A percentile compares a stretch with the other conserved stretches of the same genome.
These are phyloP conservation scores for Phytopythium vexans DNA, from an alignment of 352 stramenopile species.

Conservation along the genomic window DNA sequence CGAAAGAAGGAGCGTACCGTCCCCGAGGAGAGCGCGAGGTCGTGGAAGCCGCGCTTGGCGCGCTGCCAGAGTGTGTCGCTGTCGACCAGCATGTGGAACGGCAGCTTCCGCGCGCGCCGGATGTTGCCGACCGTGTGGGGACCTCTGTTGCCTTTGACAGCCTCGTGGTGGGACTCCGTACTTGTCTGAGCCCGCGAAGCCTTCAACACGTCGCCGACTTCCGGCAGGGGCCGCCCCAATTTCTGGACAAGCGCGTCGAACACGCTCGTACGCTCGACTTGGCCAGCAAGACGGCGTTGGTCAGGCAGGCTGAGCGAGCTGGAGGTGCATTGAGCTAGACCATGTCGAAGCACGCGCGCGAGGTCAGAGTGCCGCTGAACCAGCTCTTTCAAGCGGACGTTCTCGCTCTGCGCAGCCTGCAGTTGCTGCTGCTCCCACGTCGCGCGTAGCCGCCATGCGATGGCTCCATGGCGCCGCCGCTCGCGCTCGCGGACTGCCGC, in stretches of 20 bases:
- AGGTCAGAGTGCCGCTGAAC: neutral
- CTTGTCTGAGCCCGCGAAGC: no score
- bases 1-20: neutral
- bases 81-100: neutral
- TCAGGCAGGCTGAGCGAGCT: neutral
- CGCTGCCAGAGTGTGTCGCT: neutral
- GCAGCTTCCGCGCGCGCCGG: slow-evolving; percentile 1
- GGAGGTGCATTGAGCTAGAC: neutral
- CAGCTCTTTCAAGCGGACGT: slow-evolving; percentile 7
- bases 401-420: slow-evolving; percentile 2
- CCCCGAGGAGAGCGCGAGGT: neutral
- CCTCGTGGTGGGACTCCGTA: neutral
- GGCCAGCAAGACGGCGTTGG: neutral
- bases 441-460: neutral
- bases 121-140: neutral
- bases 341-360: slow-evolving; percentile 2
- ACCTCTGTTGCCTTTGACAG: neutral
- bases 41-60: neutral
- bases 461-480: neutral
- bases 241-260: slow-evolving; percentile 2
- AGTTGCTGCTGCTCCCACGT: slow-evolving; percentile 6
- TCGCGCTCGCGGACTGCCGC: neutral
- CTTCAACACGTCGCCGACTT: neutral
- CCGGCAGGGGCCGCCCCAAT: neutral
- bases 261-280: neutral